A percentile compares a stretch with the other conserved stretches of the same genome.
Evolutionary conservation across 2,329 filamentous ascomycete species (phyloP).

Genomic region (Curvularia hawaiiensis): DNA sequence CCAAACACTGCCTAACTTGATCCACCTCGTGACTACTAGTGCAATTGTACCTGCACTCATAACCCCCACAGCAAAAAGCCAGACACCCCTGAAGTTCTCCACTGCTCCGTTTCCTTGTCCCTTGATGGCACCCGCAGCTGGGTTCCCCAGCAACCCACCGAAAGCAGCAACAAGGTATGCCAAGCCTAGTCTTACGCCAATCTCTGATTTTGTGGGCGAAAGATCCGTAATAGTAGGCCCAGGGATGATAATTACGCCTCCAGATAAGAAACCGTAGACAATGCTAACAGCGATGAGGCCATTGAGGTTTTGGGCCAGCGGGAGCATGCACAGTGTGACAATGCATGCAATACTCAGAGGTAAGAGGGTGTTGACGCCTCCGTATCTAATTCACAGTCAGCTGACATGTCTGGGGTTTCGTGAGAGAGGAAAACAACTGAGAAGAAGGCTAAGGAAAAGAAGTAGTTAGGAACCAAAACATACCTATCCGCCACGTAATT

Average conservation of each 20-base stretch:
- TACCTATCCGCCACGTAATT: not conserved
- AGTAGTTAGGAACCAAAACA: not conserved
- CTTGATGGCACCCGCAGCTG: slow-evolving; percentile 57
- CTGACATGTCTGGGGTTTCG: not conserved
- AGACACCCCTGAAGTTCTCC: slow-evolving; percentile 22
- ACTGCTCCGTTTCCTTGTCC: slow-evolving; percentile 46
- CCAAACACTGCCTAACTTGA: not conserved
- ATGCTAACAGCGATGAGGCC: not conserved
- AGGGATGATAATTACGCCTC: not conserved
- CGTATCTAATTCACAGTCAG: not conserved
- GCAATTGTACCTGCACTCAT: not conserved
- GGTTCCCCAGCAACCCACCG: slow-evolving; percentile 58
- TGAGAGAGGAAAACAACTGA: not conserved
- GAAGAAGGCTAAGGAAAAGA: not conserved
- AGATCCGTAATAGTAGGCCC: not conserved
- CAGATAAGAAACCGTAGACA: not conserved
- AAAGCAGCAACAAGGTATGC: slow-evolving; percentile 55
- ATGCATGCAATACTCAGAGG: not conserved
- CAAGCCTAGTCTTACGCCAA: slow-evolving; percentile 36
- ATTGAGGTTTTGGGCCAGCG: not conserved
- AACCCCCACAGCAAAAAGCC: slow-evolving; percentile 36
- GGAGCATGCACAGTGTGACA: not conserved
- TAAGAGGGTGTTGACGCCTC: not conserved
- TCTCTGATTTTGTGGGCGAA: not conserved
- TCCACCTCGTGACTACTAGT: not conserved